These are phyloP conservation scores for Solanum pinnatisectum DNA, from an alignment of 257 asterid species.

Conservation along the genomic window DNA sequence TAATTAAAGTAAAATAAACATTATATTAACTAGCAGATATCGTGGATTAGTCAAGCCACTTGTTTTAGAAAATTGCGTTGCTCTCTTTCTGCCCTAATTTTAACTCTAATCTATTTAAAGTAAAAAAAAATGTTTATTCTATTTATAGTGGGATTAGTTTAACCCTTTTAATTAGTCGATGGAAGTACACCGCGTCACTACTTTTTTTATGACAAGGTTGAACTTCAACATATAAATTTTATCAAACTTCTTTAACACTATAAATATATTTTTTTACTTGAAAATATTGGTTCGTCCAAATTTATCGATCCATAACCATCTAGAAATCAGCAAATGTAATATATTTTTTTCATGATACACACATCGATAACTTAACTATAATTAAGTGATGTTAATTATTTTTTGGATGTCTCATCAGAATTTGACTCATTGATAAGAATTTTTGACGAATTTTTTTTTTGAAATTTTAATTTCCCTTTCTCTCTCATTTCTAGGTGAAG, in stretches of 20 bases:
- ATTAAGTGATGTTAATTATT: no score
- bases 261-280: no score
- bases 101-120: background rate
- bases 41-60: background rate
- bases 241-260: background rate
- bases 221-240: background rate
- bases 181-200: background rate
- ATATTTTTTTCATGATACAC: no score
- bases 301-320: no score
- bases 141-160: background rate
- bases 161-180: background rate
- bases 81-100: background rate
- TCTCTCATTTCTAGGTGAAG: background rate
- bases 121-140: background rate
- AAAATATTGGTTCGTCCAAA: background rate
- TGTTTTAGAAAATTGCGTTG: background rate
- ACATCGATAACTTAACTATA: no score
- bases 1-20: background rate
- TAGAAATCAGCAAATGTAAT: background rate
- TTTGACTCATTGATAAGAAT: background rate
- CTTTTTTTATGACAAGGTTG: background rate
- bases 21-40: background rate
- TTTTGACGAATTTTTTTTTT: background rate
- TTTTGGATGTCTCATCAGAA: background rate
- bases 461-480: background rate